Conservation (phyloP, 2,329 filamentous ascomycete species). For the Xylaria sp. region DNA sequence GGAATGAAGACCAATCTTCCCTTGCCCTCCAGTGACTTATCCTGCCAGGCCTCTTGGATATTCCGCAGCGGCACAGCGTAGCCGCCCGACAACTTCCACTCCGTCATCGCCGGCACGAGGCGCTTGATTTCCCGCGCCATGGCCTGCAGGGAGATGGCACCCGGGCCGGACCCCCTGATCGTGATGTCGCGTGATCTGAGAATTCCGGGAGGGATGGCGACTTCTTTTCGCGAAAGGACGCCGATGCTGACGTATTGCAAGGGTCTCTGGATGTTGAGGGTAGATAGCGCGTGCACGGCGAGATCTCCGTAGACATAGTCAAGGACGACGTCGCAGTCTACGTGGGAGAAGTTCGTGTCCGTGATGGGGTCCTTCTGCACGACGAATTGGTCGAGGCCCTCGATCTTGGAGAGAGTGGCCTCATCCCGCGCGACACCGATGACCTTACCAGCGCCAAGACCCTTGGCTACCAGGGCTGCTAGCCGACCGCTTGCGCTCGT, state of each 20-base stretch:
- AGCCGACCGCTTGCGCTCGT: slow-evolving; percentile 64
- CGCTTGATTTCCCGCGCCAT: slow-evolving; percentile 47
- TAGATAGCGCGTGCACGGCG: slow-evolving; percentile 55
- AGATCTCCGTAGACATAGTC: slow-evolving; percentile 67
- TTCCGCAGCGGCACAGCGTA: slow-evolving; percentile 47
- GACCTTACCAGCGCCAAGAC: slow-evolving; percentile 61
- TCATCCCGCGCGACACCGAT: slow-evolving; percentile 64
- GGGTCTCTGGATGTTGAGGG: slow-evolving; percentile 55
- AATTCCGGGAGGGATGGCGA: slow-evolving; percentile 56
- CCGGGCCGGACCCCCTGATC: slow-evolving; percentile 59
- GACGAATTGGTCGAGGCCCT: slow-evolving; percentile 58
- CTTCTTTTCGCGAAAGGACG: slow-evolving; percentile 53
- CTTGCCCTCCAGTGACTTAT: slow-evolving; percentile 42
- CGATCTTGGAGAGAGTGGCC: slow-evolving; percentile 55
- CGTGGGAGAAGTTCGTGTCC: slow-evolving; percentile 59
- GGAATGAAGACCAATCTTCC: slow-evolving; percentile 47
- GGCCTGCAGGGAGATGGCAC: slow-evolving; percentile 54
- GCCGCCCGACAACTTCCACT: slow-evolving; percentile 46
- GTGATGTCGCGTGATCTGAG: slow-evolving; percentile 63
- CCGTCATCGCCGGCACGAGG: slow-evolving; percentile 49
- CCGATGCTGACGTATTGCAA: slow-evolving; percentile 67
- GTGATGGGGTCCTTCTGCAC: slow-evolving; percentile 54
- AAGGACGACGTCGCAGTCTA: slow-evolving; percentile 64
- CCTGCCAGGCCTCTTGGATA: slow-evolving; percentile 50
- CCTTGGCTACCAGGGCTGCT: slow-evolving; percentile 60